Base-by-base conservation (phyloP, 495 filamentous ascomycete species). In the Talaromyces wortmannii region DNA sequence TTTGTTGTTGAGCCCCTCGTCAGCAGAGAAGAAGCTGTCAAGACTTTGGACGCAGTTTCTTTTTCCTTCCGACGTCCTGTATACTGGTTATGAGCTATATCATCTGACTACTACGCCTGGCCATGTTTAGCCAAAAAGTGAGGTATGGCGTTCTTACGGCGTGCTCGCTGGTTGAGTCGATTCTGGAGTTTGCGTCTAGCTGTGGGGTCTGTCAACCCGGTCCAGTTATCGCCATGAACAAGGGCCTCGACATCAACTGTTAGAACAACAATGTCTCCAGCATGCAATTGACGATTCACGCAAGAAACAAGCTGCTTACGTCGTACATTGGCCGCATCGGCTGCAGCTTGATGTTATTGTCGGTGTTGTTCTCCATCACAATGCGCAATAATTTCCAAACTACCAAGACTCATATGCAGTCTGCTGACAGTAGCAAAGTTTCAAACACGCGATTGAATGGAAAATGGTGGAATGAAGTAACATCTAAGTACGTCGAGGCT, bases 191-290 rank as follows among this genome's bases (percentile, higher is more conserved):
- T 61, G 10, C 63, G 51, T 8, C 63, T 60, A 7, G 15, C 16
- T 51, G 31, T 33, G 6, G 63, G 50, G 43, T 63, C 57, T 10
- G 58, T 43, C 8, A 63, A 31, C 10, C 63, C 63, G 0, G 60
- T 51, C 63, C 63, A 65, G 50, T 65, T 50, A 12, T 63, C 50
- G 23, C 63, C 60, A 15, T 58, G 50, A 43, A 53, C 52, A 29
- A 51, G 2, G 3, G 48, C 48, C 31, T 51, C 33, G 4, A 11
- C 5, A 7, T 32, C 6, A n/a, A 15, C 7, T 46, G 36, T 40
- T 40, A 40, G 36, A 40, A 40, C 8, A 5, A 23, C 23, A 23
- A 43, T 43, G 4, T 43, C 40, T 11, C 11, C 40, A 11, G n/a
- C 40, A 15, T 15, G 40, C n/a, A 11, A 43, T 18, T 51, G 6